Evolutionary conservation across 2,329 filamentous ascomycete species (phyloP).

Genomic region (Colletotrichum filicis): DNA sequence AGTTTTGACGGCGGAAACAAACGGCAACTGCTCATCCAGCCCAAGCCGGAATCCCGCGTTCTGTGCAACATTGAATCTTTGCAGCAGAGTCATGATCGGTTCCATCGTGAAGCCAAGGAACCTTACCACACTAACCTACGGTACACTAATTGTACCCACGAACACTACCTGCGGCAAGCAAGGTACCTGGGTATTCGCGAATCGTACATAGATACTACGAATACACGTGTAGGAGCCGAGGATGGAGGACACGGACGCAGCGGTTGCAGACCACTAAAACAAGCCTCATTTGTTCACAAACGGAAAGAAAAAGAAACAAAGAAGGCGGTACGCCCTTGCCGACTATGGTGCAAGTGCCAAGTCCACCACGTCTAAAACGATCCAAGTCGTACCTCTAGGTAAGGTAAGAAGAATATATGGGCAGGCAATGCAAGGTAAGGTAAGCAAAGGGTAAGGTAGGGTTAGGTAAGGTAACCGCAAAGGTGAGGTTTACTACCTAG

Average conservation of each 20-base stretch:
- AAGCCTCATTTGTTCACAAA: no score
- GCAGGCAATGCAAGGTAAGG: not conserved
- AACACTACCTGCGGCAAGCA: no score
- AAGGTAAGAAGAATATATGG: not conserved
- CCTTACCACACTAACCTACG: not conserved
- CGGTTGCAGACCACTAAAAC: not conserved
- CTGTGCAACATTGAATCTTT: not conserved
- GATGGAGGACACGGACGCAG: not conserved
- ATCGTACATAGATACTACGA: no score
- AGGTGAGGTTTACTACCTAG: not conserved
- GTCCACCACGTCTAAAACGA: conserved; percentile 1
- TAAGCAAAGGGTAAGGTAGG: no score
- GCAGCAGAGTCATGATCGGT: not conserved
- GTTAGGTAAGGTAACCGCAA: no score
- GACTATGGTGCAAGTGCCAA: not conserved
- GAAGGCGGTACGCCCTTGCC: not conserved
- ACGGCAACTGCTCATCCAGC: not conserved
- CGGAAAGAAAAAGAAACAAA: not conserved
- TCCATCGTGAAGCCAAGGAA: not conserved
- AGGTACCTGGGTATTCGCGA: no score
- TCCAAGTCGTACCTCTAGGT: not conserved
- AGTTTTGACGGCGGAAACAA: not conserved
- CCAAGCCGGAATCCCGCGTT: not conserved
- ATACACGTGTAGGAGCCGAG: not conserved
- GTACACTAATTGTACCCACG: no score